Evolutionary conservation across 345 rosid genomes (phyloP).

Genomic region (Cardamine resedifolia): DNA sequence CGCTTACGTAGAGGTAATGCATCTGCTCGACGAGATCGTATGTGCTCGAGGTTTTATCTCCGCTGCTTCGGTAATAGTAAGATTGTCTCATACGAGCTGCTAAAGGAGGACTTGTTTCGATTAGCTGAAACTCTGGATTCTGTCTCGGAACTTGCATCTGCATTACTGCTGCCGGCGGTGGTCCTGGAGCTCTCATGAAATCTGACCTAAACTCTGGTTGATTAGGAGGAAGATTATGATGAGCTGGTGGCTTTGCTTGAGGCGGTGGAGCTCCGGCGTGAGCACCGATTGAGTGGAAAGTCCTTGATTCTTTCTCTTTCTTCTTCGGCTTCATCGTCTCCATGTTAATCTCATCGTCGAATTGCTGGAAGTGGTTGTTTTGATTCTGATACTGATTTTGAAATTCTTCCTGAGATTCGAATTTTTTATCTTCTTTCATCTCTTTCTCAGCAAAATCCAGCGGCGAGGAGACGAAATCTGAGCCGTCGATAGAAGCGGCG

Average conservation of each 20-base stretch:
- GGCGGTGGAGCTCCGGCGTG: conserved; percentile 41
- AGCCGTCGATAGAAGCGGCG: conserved; percentile 34
- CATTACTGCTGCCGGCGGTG: conserved; percentile 43
- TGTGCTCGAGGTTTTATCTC: conserved; percentile 73
- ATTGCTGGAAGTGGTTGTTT: conserved; percentile 2
- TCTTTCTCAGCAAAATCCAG: conserved; percentile 9
- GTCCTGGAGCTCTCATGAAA: conserved; percentile 54
- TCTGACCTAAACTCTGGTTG: conserved; percentile 53
- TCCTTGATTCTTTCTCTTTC: conserved; percentile 65
- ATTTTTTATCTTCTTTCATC: conserved; percentile 30
- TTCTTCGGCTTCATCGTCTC: conserved; percentile 50
- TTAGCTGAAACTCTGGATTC: conserved; percentile 66
- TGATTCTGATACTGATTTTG: conserved; percentile 19
- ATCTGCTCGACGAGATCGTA: conserved; percentile 94
- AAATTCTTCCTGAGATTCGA: conserved; percentile 40
- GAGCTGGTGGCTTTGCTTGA: conserved; percentile 2
- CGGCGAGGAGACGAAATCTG: conserved; percentile 13
- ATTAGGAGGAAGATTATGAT: conserved; percentile 29
- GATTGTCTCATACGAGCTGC: conserved; percentile 64
- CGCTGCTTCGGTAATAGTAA: conserved; percentile 50
- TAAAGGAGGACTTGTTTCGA: conserved; percentile 81
- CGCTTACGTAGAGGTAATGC: conserved; percentile 82
- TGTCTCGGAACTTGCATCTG: conserved; percentile 65
- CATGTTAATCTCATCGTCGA: conserved; percentile 28
- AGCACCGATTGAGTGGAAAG: conserved; percentile 73